Evolutionary conservation across 2,329 filamentous ascomycete species (phyloP), one percentile per base, ranked within the genome.

Genomic region (Hypoxylon sp.): DNA sequence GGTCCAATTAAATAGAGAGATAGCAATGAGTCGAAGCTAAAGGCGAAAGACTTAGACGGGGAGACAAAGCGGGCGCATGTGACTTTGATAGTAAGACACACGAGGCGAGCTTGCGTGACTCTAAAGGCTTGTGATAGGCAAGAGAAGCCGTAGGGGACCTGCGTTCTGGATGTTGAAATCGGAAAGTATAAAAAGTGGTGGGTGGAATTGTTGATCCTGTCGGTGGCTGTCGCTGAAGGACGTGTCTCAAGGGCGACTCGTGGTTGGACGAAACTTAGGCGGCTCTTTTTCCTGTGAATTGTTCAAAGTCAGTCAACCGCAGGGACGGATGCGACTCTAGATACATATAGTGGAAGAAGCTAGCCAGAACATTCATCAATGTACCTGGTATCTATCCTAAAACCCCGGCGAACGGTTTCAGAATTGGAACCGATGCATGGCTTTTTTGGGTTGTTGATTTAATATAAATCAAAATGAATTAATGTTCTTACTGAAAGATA

Each of bases 261-360:
- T 79, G 75, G 75, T 79, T 79, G 77, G 76, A 75, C 63, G 64
- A 72, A 67, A 71, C 50, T 54, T 35, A 69, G 62, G 67, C 55
- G 62, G 68, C 67, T 71, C 62, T 71, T 68, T 44, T 65, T 67
- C 19, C 31, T 63, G 15, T 42, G 59, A 57, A 48, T 55, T 63
- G 19, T 56, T 52, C 15, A 47, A 47, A 69, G 60, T 15, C 55
- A n/a, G 13, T 35, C 15, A 39, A 61, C 21, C 19, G 48, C 29
- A 60, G 62, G 53, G 39, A 13, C 51, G 46, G 39, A 58, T 67
- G 63, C n/a, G 47, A 69, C 67, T 66, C 39, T 60, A 62, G 46
- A 46, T 17, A 27, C n/a, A n/a, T n/a, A n/a, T n/a, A n/a, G n/a
- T n/a, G n/a, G 35, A 32, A 35, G 21, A 27, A 58, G 31, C 44